phyloP scores from a whole-genome alignment of 805 yeast genomes.

The Metschnikowia baotianmanensis region DNA sequence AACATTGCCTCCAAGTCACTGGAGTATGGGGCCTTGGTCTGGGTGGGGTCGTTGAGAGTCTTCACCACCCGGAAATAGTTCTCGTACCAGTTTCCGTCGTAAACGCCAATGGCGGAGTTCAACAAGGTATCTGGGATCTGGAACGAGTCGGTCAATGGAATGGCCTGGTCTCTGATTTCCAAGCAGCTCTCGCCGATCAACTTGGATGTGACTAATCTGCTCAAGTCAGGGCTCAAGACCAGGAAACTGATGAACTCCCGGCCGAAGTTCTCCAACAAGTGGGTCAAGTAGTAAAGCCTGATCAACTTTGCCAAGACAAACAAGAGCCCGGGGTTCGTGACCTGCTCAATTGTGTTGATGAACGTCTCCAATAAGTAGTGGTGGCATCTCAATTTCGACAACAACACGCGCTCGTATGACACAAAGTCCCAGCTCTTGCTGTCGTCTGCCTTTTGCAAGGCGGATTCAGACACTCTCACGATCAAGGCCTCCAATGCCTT shows the following conservation, averaged over 20 bases:
- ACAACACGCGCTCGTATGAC: conserved; percentile 36
- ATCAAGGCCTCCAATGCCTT: conserved; percentile 36
- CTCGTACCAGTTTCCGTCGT: conserved; percentile 22
- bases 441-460: conserved; percentile 27
- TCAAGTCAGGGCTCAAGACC: conserved; percentile 31
- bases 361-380: conserved; percentile 38
- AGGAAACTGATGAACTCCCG: conserved; percentile 38
- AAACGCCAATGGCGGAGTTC: conserved; percentile 21
- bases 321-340: conserved; percentile 25
- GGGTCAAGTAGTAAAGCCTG: conserved; percentile 32
- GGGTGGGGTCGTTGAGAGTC: conserved; percentile 17
- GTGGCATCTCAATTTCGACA: conserved; percentile 44
- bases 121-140: conserved; percentile 21
- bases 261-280: conserved; percentile 28
- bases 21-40: conserved; percentile 22
- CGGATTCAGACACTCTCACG: conserved; percentile 32
- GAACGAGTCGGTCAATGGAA: conserved; percentile 22
- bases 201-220: conserved; percentile 25
- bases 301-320: conserved; percentile 29
- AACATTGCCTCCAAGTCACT: conserved; percentile 21
- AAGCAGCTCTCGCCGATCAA: conserved; percentile 16
- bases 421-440: conserved; percentile 35
- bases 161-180: conserved; percentile 17
- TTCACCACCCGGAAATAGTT: conserved; percentile 21
- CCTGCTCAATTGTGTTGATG: conserved; percentile 23